phyloP scores from a whole-genome alignment of 2,329 filamentous ascomycete species.

The Apiospora pterosperma region DNA sequence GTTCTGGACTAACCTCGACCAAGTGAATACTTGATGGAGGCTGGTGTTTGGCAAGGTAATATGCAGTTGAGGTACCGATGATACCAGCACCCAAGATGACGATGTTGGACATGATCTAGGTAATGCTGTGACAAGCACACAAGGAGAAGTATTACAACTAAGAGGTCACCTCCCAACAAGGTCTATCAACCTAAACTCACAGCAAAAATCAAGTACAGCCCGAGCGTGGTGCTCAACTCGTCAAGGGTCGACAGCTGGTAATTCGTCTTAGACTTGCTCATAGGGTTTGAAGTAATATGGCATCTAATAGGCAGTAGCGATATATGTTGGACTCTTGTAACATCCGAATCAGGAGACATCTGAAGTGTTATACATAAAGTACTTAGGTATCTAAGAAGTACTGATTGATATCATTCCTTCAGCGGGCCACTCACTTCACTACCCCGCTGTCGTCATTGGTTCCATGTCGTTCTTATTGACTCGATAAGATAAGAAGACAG shows the following conservation, averaged over 20 bases:
- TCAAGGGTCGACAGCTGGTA: neutral
- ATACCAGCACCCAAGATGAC: conserved; percentile 69
- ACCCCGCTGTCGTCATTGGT: conserved; percentile 5
- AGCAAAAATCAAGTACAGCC: neutral
- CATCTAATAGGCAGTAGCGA: neutral
- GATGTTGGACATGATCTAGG: conserved; percentile 42
- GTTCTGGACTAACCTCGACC: conserved; percentile 43
- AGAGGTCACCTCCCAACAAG: neutral
- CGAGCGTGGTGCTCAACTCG: neutral
- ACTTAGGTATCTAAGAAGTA: no score
- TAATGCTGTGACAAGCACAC: neutral
- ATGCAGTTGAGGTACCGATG: conserved; percentile 68
- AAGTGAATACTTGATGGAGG: conserved; percentile 41
- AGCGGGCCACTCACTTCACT: neutral
- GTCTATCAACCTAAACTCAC: neutral
- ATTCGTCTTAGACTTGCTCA: neutral
- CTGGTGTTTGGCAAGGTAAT: conserved; percentile 59
- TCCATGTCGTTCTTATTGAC: neutral
- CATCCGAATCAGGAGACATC: neutral
- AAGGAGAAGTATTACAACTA: neutral
- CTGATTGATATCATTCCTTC: no score
- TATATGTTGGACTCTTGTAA: neutral
- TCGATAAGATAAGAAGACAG: conserved; percentile 12
- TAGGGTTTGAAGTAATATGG: neutral
- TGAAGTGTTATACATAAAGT: no score